Percentiles rank a stretch among this genome's conserved stretches.
phyloP scores from a whole-genome alignment of 1,284 basidiomycete species.

The Agroathelia rolfsii region DNA sequence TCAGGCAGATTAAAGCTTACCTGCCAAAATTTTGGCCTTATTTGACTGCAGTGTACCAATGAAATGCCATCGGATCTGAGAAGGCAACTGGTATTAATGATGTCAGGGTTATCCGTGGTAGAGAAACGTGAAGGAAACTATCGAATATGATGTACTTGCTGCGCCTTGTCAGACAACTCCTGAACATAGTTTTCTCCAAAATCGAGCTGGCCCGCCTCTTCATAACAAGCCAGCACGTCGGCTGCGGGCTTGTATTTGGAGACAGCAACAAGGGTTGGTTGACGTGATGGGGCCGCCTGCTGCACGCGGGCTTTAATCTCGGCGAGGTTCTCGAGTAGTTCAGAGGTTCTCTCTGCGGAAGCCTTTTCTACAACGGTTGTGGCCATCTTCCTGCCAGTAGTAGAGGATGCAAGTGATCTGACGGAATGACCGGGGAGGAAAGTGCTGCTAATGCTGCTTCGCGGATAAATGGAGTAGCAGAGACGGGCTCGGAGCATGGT shows the following conservation, averaged over 20 bases:
- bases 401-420: too few relatives aligned
- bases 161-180: conserved; percentile 86
- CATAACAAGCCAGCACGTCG: conserved; percentile 78
- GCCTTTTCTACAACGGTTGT: conserved; percentile 7
- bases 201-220: conserved; percentile 74
- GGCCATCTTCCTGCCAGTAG: too few relatives aligned
- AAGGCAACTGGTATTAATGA: conserved; percentile 49
- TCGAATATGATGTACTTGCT: conserved; percentile 39
- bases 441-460: too few relatives aligned
- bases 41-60: conserved; percentile 94
- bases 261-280: conserved; percentile 68
- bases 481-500: too few relatives aligned
- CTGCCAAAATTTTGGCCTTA: conserved; percentile 85
- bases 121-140: conserved; percentile 1
- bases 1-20: conserved; percentile 33
- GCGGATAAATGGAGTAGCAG: too few relatives aligned
- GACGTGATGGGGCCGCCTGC: conserved; percentile 19
- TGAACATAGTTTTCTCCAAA: conserved; percentile 99
- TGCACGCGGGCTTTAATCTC: conserved; percentile 41
- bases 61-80: conserved; percentile 91
- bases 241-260: conserved; percentile 91
- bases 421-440: too few relatives aligned
- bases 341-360: conserved; percentile 27
- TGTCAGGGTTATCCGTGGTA: conserved; percentile 3
- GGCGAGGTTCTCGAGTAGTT: conserved; percentile 40